These are phyloP conservation scores for Rhodamnia rubescens DNA, from an alignment of 345 rosid genomes.

Conservation along the genomic window DNA sequence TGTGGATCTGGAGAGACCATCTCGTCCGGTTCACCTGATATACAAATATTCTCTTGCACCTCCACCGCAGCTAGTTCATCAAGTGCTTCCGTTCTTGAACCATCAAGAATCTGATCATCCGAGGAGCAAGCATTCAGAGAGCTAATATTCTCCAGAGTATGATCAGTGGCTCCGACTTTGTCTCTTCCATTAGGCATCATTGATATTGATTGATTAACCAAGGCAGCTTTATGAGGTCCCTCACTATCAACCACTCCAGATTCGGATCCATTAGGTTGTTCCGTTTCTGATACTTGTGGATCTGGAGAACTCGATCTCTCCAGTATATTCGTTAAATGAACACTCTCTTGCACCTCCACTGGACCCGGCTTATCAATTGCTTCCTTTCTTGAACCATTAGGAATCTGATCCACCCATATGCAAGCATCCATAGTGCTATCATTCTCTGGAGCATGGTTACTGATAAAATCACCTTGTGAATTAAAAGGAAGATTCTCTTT, in stretches of 20 bases:
- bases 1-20: neutral
- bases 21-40: neutral
- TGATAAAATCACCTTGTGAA: neutral
- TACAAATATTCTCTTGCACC: neutral
- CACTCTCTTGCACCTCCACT: neutral
- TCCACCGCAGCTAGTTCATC: neutral
- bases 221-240: neutral
- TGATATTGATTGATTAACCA: neutral
- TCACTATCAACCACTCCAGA: neutral
- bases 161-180: neutral
- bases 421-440: constrained; percentile 8
- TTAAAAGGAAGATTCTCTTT: neutral
- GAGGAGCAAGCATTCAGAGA: constrained; percentile 5
- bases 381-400: neutral
- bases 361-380: neutral
- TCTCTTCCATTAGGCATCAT: neutral
- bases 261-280: neutral
- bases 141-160: constrained; percentile 17
- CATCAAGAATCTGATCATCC: neutral
- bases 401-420: neutral
- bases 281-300: neutral
- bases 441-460: constrained; percentile 12
- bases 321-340: neutral
- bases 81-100: neutral
- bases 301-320: neutral